Evolutionary conservation across 208 protist genomes (phyloP).

Genomic region (Trypanosoma brucei): DNA sequence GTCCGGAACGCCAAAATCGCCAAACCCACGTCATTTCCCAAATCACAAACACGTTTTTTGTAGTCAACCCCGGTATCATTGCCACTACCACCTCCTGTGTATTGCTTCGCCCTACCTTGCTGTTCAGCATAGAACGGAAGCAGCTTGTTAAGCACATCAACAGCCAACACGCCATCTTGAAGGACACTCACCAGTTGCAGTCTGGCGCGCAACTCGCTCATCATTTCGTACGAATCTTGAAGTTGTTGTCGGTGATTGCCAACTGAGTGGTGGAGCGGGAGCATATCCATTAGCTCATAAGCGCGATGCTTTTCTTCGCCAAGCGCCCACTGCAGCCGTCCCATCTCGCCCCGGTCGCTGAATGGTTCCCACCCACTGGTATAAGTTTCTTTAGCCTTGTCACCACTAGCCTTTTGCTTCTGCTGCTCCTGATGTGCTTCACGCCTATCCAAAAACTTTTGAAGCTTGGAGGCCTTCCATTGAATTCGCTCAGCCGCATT

Average conservation of each 20-base stretch:
- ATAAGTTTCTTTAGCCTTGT: background rate
- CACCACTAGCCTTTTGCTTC: background rate
- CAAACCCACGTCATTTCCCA: constrained; percentile 3
- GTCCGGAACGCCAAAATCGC: constrained; percentile 18
- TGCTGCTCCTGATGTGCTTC: too few species aligned
- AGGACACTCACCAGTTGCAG: constrained; percentile 10
- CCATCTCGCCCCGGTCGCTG: constrained; percentile 10
- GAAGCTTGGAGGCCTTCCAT: background rate
- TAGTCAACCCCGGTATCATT: background rate
- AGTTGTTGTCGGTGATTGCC: background rate
- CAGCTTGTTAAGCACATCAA: background rate
- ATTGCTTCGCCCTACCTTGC: background rate
- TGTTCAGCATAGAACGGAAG: background rate
- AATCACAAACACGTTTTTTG: background rate
- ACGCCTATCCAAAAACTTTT: background rate
- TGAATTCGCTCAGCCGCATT: constrained; percentile 7
- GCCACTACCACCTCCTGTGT: background rate
- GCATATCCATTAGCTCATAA: constrained; percentile 10
- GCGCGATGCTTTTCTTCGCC: constrained; percentile 11
- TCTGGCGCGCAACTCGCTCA: constrained; percentile 8
- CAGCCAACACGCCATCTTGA: constrained; percentile 6
- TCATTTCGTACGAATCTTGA: background rate
- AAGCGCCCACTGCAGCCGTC: constrained; percentile 11
- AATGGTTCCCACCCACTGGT: background rate
- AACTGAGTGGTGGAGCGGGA: background rate